phyloP scores from a whole-genome alignment of 345 rosid species.

The Excoecaria agallocha region DNA sequence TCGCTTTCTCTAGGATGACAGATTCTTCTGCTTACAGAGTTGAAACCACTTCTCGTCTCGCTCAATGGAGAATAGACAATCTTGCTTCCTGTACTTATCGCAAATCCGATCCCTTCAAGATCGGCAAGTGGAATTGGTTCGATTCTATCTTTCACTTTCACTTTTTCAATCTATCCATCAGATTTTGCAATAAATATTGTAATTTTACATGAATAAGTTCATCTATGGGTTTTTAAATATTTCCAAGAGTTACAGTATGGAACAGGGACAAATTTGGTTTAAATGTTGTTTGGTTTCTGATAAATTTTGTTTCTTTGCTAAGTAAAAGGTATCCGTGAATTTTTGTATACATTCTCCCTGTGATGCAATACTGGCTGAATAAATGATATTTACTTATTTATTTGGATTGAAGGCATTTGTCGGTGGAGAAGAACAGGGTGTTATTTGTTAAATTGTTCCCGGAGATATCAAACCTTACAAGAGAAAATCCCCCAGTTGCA shows the following conservation, averaged over 20 bases:
- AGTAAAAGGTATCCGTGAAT: background rate
- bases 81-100: conserved; percentile 82
- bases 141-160: background rate
- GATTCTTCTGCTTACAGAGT: conserved; percentile 86
- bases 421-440: conserved; percentile 80
- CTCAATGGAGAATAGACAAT: conserved; percentile 96
- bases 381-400: background rate
- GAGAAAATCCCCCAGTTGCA: conserved; percentile 84
- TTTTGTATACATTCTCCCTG: conserved; percentile 9
- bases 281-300: conserved; percentile 11
- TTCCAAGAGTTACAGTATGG: background rate
- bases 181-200: background rate
- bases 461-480: conserved; percentile 64
- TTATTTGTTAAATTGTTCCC: conserved; percentile 72
- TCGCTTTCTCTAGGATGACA: conserved; percentile 85
- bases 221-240: background rate
- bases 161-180: background rate
- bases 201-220: background rate
- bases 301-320: conserved; percentile 1
- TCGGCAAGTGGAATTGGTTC: conserved; percentile 95
- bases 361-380: background rate
- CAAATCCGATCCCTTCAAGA: conserved; percentile 97
- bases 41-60: conserved; percentile 85
- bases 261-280: background rate
- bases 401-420: conserved; percentile 67